Base-by-base conservation (phyloP, 192 early-diverging fungal genomes). In the Coemansia sp. region DNA sequence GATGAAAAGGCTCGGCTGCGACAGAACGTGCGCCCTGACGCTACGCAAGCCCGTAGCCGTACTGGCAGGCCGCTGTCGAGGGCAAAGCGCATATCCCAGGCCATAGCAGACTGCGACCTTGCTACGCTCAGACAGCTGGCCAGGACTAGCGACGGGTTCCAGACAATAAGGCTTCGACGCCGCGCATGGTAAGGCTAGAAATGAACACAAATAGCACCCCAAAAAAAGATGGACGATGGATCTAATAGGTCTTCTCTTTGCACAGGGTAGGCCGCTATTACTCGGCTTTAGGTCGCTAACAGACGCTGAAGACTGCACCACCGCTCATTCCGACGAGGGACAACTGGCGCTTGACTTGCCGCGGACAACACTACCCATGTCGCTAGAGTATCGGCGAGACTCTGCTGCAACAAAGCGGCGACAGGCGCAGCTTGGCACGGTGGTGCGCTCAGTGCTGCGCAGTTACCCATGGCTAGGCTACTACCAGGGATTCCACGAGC, bases 401-500 rank as follows among this genome's bases (percentile, higher is more conserved):
- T 51, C 57, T 5, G 40, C 40, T 20, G 71, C 74, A 10, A 84
- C 79, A 11, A 71, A 62, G 40, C 73, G 75, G 61, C 82, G 83
- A 35, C 87, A 86, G 57, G 53, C 65, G 53, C 82, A 88, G 59
- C 70, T 89, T 42, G 60, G 76, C 29, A 59, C 40, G 1, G 76
- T 88, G 24, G 85, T 89, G 9, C 40, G 67, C 25, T 61, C 68
- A 25, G 83, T 88, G 15, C 59, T 89, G 45, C 84, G 87, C 61
- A 67, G 70, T 37, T 82, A 89, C 67, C 87, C 86, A 32, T 85
- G 82, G 71, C 75, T 91, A 27, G 78, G 87, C 57, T 92, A 91
- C 76, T 92, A 90, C 66, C 91, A 91, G 64, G 81, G 85, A 10
- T 86, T 83, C 47, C 84, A 86, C 53, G 84, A 87, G 53, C 73